These are phyloP conservation scores for Phaeomoniella chlamydospora DNA, from an alignment of 2,329 filamentous ascomycete genomes.

Conservation along the genomic window DNA sequence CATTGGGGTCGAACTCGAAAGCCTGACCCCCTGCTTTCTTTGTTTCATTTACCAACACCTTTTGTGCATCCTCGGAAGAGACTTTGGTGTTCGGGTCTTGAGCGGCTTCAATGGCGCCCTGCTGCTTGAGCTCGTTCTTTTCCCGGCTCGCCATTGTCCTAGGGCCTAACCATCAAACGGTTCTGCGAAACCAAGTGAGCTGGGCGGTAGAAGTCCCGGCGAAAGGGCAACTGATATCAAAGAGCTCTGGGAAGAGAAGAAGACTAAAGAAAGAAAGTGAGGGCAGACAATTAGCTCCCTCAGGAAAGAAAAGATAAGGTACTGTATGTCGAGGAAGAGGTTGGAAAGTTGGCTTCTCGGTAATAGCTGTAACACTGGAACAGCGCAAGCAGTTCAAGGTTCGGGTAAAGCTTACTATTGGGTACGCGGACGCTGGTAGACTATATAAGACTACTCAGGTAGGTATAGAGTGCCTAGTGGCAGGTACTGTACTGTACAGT, in stretches of 20 bases:
- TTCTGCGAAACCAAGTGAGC: not conserved
- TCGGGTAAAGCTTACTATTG: no score
- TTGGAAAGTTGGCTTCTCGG: no score
- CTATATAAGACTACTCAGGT: no score
- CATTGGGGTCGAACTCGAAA: conserved; percentile 78
- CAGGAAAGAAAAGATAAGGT: no score
- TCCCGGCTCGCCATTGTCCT: not conserved
- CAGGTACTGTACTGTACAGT: no score
- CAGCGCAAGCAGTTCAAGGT: no score
- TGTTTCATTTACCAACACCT: conserved; percentile 61
- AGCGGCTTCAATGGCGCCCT: conserved; percentile 66
- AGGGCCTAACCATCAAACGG: not conserved
- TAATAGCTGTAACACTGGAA: no score
- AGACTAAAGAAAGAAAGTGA: conserved; percentile 2
- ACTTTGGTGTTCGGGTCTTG: conserved; percentile 54
- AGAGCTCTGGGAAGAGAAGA: conserved; percentile 2
- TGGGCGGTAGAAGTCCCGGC: not conserved
- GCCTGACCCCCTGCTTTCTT: conserved; percentile 64
- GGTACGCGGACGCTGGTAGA: no score
- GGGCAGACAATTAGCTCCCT: no score
- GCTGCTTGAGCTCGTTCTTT: conserved; percentile 60
- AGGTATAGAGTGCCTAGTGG: no score
- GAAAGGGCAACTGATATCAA: conserved; percentile 16
- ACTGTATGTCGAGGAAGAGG: no score
- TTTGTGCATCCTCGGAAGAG: conserved; percentile 56